A percentile compares a stretch with the other conserved stretches of the same genome.
These are phyloP conservation scores for Rhododendron molle DNA, from an alignment of 148 eudicot genomes.

Conservation along the genomic window DNA sequence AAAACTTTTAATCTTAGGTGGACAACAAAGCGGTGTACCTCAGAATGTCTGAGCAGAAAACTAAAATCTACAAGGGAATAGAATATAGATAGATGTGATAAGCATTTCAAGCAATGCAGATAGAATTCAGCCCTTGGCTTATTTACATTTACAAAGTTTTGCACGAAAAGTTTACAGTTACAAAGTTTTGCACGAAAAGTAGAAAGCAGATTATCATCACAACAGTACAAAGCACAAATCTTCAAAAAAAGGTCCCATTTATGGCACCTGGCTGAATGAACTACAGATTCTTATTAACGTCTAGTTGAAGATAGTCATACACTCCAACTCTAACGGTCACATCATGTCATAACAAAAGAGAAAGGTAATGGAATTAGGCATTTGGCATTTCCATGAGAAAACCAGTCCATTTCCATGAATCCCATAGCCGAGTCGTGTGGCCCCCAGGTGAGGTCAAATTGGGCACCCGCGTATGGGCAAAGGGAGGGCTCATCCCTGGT, in stretches of 20 bases:
- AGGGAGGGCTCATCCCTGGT: too few species aligned
- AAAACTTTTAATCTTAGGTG: neutral
- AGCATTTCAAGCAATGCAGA: neutral
- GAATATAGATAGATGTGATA: neutral
- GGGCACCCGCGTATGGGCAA: too few species aligned
- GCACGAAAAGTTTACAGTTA: neutral
- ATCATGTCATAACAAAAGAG: neutral
- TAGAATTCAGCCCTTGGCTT: neutral
- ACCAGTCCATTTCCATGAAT: neutral
- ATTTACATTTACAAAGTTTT: neutral
- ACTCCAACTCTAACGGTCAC: neutral
- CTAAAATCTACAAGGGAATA: neutral
- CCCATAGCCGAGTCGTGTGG: too few species aligned
- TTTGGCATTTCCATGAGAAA: neutral
- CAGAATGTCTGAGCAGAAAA: neutral
- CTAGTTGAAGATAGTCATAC: neutral
- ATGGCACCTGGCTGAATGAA: neutral
- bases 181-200: neutral
- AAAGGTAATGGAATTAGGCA: neutral
- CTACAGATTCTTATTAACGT: neutral
- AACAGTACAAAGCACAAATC: neutral
- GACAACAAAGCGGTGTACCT: neutral
- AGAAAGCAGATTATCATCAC: neutral
- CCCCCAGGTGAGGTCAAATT: too few species aligned
- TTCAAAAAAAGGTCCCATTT: neutral